These are phyloP conservation scores for Sergeia podlipaevii DNA, from an alignment of 208 protist genomes.

Conservation along the genomic window DNA sequence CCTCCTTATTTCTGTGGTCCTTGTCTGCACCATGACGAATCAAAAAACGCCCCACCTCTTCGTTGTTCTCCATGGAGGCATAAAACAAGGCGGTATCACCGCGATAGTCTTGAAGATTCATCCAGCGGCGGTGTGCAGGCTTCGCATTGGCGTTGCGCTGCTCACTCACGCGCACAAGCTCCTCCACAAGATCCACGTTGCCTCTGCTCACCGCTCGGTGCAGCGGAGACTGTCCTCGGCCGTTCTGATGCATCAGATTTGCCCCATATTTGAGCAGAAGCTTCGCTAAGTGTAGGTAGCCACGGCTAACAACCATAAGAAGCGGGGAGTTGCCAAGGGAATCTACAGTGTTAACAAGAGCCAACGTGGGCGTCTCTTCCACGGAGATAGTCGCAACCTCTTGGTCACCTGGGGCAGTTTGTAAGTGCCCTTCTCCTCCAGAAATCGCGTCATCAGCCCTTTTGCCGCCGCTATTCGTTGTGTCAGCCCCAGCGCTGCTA, in stretches of 20 bases:
- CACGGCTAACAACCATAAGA: conserved; percentile 55
- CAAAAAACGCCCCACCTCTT: conserved; percentile 81
- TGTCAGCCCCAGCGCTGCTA: neutral
- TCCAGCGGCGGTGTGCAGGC: conserved; percentile 52
- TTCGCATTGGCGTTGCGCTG: conserved; percentile 22
- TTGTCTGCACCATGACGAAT: conserved; percentile 77
- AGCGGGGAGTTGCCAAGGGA: conserved; percentile 69
- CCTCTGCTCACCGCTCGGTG: conserved; percentile 78
- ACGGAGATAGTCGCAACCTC: neutral
- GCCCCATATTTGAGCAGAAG: conserved; percentile 71
- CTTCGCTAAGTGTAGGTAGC: conserved; percentile 40
- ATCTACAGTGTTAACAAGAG: conserved; percentile 48
- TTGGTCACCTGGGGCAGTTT: too few species aligned
- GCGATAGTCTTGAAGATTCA: conserved; percentile 77
- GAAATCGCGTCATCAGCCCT: neutral
- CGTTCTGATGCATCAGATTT: conserved; percentile 59
- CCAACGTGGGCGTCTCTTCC: neutral
- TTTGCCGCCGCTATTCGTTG: neutral
- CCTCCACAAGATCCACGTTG: conserved; percentile 68
- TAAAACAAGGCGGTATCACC: conserved; percentile 90
- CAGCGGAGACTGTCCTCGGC: conserved; percentile 68
- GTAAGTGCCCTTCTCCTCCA: neutral
- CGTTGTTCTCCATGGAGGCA: conserved; percentile 89
- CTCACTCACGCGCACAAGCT: conserved; percentile 61
- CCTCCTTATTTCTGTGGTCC: conserved; percentile 83